Percentiles rank a stretch among this genome's conserved stretches.
Conservation (phyloP, 2,329 filamentous ascomycete species). For the Alternaria triticimaculans region DNA sequence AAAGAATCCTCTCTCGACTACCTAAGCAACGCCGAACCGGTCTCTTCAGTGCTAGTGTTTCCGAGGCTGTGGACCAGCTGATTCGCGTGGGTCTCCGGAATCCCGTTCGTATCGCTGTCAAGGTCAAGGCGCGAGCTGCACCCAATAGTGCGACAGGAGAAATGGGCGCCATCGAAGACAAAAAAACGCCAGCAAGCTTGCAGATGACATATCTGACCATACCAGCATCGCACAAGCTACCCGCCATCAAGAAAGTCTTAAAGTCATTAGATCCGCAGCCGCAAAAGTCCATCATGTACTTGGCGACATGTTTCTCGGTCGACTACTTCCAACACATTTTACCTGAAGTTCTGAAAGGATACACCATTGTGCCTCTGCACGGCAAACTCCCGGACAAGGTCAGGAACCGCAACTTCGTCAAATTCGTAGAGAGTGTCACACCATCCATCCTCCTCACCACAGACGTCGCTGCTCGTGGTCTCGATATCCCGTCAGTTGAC, state of each 20-base stretch:
- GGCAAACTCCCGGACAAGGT: conserved; percentile 91
- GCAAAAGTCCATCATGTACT: conserved; percentile 86
- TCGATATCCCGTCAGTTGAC: conserved; percentile 92
- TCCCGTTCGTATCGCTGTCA: conserved; percentile 92
- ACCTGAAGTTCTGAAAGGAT: conserved; percentile 72
- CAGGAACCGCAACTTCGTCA: conserved; percentile 83
- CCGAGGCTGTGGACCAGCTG: conserved; percentile 90
- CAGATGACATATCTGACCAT: conserved; percentile 85
- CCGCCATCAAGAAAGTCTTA: conserved; percentile 74
- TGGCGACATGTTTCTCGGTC: conserved; percentile 92
- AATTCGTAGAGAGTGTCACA: conserved; percentile 75
- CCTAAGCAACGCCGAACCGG: conserved; percentile 95
- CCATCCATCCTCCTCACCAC: conserved; percentile 89
- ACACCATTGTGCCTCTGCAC: conserved; percentile 80
- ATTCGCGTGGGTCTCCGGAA: conserved; percentile 91
- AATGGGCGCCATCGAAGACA: conserved; percentile 74
- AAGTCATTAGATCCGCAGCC: conserved; percentile 73
- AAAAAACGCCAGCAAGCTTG: conserved; percentile 88
- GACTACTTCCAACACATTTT: conserved; percentile 91
- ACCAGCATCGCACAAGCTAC: conserved; percentile 80
- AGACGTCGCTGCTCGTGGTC: conserved; percentile 85
- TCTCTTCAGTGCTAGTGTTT: conserved; percentile 94
- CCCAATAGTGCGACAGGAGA: conserved; percentile 49
- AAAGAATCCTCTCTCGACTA: conserved; percentile 80
- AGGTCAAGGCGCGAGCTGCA: conserved; percentile 69